Evolutionary conservation across 148 eudicot species (phyloP).

Genomic region (Spergularia marina): DNA sequence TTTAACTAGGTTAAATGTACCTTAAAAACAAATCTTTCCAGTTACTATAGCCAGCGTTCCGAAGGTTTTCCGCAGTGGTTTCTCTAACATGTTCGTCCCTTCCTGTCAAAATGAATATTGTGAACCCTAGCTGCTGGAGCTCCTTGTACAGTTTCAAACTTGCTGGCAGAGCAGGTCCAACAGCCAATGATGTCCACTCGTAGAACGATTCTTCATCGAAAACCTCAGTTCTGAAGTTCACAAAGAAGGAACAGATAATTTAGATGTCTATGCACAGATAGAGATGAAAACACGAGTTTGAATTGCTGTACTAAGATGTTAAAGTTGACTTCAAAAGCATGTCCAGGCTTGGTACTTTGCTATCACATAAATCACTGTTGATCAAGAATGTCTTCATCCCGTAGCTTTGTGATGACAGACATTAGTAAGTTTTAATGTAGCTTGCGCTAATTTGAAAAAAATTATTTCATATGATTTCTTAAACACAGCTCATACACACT

Average conservation of each 20-base stretch:
- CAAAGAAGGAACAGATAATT: neutral
- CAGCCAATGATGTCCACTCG: constrained; percentile 54
- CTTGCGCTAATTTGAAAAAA: too few relatives aligned
- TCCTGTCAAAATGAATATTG: constrained; percentile 74
- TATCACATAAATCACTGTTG: neutral
- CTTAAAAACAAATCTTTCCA: constrained; percentile 75
- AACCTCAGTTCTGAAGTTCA: constrained; percentile 45
- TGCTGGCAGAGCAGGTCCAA: constrained; percentile 66
- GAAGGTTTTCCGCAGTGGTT: constrained; percentile 50
- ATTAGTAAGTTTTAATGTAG: too few relatives aligned
- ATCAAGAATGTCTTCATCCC: too few relatives aligned
- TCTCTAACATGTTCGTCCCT: constrained; percentile 58
- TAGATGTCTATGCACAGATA: neutral
- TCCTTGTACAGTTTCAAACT: constrained; percentile 72
- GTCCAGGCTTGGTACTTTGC: neutral
- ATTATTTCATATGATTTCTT: too few relatives aligned
- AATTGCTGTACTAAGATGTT: neutral
- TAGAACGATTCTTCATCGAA: constrained; percentile 53
- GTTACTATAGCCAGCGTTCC: constrained; percentile 53
- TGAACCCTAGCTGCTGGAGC: constrained; percentile 63
- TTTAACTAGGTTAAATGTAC: constrained; percentile 25
- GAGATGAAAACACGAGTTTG: neutral
- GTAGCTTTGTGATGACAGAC: too few relatives aligned
- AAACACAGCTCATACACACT: too few relatives aligned
- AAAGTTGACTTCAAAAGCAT: neutral